phyloP scores from a whole-genome alignment of 768 basidiomycete genomes.

The Trametes maxima region DNA sequence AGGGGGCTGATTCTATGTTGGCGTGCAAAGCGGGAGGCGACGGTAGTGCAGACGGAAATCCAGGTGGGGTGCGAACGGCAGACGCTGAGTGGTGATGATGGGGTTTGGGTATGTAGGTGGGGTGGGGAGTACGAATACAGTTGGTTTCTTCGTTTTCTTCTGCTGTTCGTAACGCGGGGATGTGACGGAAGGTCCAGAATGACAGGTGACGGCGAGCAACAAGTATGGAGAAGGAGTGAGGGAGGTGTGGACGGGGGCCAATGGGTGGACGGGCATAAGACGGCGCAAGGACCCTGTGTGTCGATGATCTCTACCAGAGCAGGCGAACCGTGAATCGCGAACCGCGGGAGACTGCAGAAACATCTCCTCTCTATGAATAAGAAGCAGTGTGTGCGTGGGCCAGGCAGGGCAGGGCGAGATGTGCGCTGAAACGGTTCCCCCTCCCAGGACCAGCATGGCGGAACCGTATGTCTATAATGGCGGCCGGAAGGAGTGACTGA shows the following conservation, averaged over 20 bases:
- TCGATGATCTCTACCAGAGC: background rate
- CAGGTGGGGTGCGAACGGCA: background rate
- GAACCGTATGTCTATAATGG: conserved; percentile 2
- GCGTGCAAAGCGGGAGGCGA: background rate
- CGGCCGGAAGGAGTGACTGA: conserved; percentile 1
- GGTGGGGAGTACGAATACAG: conserved; percentile 12
- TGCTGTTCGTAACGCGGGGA: background rate
- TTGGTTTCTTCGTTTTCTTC: conserved; percentile 12
- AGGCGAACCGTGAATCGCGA: background rate
- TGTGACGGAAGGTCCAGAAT: no score
- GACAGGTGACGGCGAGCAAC: background rate
- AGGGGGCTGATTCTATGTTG: background rate
- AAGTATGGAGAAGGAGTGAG: background rate
- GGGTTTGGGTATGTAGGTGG: background rate
- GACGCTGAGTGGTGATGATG: background rate
- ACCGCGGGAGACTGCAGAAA: background rate
- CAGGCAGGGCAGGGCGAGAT: background rate
- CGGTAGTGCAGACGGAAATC: background rate
- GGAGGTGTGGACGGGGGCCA: background rate
- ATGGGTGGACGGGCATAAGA: no score
- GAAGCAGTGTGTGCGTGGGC: background rate
- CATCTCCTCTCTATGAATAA: background rate
- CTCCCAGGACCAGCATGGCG: background rate
- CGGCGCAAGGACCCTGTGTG: background rate
- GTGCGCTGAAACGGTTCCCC: no score